phyloP scores from a whole-genome alignment of 1,284 basidiomycete genomes.

The Schizophyllum amplum region DNA sequence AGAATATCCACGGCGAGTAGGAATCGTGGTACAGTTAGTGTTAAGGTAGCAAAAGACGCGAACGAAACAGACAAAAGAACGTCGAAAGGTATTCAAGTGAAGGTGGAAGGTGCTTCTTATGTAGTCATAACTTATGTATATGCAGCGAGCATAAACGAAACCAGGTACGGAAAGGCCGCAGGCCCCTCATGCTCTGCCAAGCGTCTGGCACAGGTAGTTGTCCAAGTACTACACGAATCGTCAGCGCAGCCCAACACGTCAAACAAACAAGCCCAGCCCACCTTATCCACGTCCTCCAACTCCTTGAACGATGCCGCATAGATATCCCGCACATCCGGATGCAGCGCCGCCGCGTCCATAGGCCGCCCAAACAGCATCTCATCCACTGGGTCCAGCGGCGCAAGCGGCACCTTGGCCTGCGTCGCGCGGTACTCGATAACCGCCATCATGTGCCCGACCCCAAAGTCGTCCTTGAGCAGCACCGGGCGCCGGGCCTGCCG shows the following conservation, averaged over 20 bases:
- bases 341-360: conserved; percentile 54
- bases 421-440: conserved; percentile 66
- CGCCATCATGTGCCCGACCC: conserved; percentile 74
- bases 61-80: neutral
- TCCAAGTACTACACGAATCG: neutral
- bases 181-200: neutral
- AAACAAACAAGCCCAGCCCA: conserved; percentile 20
- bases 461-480: conserved; percentile 76
- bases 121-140: no score
- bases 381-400: conserved; percentile 54
- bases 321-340: conserved; percentile 65
- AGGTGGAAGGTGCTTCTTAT: no score
- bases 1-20: neutral
- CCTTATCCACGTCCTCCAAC: conserved; percentile 75
- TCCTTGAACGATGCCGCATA: conserved; percentile 66
- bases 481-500: conserved; percentile 15
- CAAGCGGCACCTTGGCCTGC: conserved; percentile 25
- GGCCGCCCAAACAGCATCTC: conserved; percentile 64
- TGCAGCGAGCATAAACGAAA: no score
- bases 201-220: neutral
- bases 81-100: no score
- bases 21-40: neutral
- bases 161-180: neutral
- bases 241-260: neutral
- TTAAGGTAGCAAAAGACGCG: neutral